Evolutionary conservation across 257 asterid species (phyloP), one percentile per base, ranked within the genome.

Genomic region (Solanum etuberosum): DNA sequence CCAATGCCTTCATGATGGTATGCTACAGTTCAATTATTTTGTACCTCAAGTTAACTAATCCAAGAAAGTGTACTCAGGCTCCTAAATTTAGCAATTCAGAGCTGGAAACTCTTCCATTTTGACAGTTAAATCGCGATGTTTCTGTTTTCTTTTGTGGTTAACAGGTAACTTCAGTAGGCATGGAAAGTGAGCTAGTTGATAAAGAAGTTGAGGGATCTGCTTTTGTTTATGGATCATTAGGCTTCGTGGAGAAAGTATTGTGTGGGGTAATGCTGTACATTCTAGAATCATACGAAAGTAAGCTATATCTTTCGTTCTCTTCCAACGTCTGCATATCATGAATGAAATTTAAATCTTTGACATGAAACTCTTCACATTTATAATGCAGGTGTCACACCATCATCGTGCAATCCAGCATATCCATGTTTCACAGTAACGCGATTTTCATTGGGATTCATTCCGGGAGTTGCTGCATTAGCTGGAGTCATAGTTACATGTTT

Each of bases 151-250:
- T 40, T 40, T 14, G 37, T 84, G 21, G 35, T 18, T 32, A 42
- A 72, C 91, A 94, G 98, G 99, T 94, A 37, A 93, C 99, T 5
- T 96, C 94, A 73, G 92, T 91, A 81, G 92, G 98, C 94, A 94
- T 96, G 99, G 97, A 96, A 93, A 96, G 98, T 88, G 92, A 91
- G 87, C 92, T 96, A 67, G 98, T 96, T 7, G 98, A 96, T 71
- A 90, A 87, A 76, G 98, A 96, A 90, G 91, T 96, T 67, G 91
- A 95, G 61, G 98, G 98, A 72, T 95, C 96, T 83, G 98, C 99
- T 42, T 96, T 96, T 42, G 98, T 96, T 11, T 94, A 95, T 70
- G 98, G 99, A 38, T 95, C 98, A n/a, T 87, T 96, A 90, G 94
- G 98, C 92, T 95, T 95, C 78, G 18, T 96, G 87, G 99, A 96